Conservation (phyloP, 352 stramenopile genomes). For the Globisporangium heterothallicum region DNA sequence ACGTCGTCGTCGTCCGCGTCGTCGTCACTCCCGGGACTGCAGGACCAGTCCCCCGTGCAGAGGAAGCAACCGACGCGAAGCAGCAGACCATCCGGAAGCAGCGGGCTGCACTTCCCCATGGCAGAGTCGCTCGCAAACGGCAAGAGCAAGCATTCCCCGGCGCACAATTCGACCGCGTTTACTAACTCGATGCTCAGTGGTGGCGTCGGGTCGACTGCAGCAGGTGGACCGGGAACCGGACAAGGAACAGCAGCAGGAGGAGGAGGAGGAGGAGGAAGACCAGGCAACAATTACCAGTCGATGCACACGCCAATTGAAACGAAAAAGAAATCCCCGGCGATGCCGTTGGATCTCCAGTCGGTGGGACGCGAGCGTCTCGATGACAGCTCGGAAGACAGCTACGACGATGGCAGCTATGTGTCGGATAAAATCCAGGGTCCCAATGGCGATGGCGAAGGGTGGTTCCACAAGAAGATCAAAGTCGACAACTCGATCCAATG, state of each 20-base stretch:
- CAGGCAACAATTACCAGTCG: conserved; percentile 29
- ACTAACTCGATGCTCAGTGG: not conserved
- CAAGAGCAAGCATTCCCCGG: conserved; percentile 3
- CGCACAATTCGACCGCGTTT: not conserved
- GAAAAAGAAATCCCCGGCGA: conserved; percentile 22
- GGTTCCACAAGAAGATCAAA: conserved; percentile 86
- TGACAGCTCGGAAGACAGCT: conserved; percentile 73
- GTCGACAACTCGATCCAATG: conserved; percentile 81
- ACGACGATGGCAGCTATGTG: conserved; percentile 62
- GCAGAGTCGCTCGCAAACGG: conserved; percentile 5
- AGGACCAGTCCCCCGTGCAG: conserved; percentile 3
- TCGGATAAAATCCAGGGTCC: conserved; percentile 52
- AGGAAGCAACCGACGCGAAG: not conserved
- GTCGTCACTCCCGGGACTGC: not conserved
- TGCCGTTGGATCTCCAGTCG: conserved; percentile 9
- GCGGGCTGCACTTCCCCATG: conserved; percentile 12
- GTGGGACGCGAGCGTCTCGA: conserved; percentile 39
- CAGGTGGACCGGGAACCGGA: not conserved
- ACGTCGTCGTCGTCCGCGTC: conserved; percentile 7
- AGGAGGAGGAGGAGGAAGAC: not conserved
- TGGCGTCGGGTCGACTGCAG: not conserved
- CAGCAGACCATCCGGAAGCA: not conserved
- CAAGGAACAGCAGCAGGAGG: not conserved
- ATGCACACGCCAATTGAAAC: conserved; percentile 54
- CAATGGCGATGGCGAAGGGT: conserved; percentile 58